Evolutionary conservation across 176 grass and related monocot species (phyloP), one percentile per base, ranked within the genome.

Genomic region (Phoenix roebelenii): DNA sequence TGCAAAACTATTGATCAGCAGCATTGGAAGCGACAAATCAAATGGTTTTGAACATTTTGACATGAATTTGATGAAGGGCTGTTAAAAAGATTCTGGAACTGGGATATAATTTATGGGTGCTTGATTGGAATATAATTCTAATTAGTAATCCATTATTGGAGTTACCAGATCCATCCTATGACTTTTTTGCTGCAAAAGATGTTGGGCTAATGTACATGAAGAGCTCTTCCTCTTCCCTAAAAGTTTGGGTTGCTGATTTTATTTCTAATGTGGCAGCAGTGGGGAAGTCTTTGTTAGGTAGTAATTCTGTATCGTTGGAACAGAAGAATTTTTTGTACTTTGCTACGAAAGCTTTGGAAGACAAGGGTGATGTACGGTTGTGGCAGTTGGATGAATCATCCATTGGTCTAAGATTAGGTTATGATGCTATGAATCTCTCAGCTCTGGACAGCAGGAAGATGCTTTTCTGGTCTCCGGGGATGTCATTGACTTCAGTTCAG

Each of bases 51-150:
- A 61, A 51, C 68, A 59, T 26, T 74, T 74, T 62, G 66, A 55
- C 23, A 23, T 25, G 49, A 71, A 76, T 64, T 70, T 71, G 55
- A 35, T 57, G 65, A 83, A 79, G 67, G 79, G 52, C 85, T 61
- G 52, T 97, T 71, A 84, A 84, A 70, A 77, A 58, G 30, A 73
- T 70, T 50, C 83, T 97, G 63, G 84, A 91, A 63, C 74, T 88
- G 65, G 83, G 86, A 22, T 96, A 90, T 59, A 79, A 67, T 67
- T 23, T 87, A 25, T 97, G 93, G 93, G 52, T 97, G 58, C 76
- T 88, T 50, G 69, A 97, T 24, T 81, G 87, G 39, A 97, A 97
- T 82, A 80, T 81, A 68, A 74, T 85, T 85, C 73, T 84, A 64
- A 52, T 72, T 72, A 63, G 75, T 65, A 72, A 51, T 78, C 71